A percentile compares a stretch with the other conserved stretches of the same genome.
phyloP scores from a whole-genome alignment of 2,329 filamentous ascomycete genomes.

The Dactylellina parvicollis region DNA sequence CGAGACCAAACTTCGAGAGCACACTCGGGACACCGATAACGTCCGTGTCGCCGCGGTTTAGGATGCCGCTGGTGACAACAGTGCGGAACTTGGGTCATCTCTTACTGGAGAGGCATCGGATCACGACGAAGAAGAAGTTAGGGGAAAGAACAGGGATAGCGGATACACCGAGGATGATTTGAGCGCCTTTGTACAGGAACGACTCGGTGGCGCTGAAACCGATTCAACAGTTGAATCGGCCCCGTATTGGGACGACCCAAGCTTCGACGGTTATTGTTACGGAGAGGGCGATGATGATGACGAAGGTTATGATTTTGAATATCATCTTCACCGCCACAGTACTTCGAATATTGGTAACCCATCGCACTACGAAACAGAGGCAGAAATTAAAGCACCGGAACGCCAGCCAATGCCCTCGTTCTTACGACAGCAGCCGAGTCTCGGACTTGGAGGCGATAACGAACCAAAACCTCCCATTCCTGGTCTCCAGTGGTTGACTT shows the following conservation, averaged over 20 bases:
- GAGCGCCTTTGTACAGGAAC: not conserved
- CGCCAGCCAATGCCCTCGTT: not conserved
- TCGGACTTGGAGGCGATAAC: not conserved
- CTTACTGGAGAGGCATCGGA: not conserved
- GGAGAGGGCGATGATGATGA: not conserved
- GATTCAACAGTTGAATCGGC: not conserved
- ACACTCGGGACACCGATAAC: conserved; percentile 19
- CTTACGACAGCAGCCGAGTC: not conserved
- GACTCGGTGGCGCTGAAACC: not conserved
- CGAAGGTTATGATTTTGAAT: no score
- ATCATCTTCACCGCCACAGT: no score
- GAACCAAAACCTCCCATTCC: not conserved
- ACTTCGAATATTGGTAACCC: no score
- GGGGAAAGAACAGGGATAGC: not conserved
- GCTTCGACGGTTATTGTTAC: conserved; percentile 18
- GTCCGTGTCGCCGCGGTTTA: conserved; percentile 36
- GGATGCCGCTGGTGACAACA: conserved; percentile 13
- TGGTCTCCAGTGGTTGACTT: conserved; percentile 1
- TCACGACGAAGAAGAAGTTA: not conserved
- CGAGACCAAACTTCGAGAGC: conserved; percentile 32
- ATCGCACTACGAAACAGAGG: not conserved
- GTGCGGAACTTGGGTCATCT: not conserved
- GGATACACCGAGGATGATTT: not conserved
- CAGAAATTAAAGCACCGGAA: not conserved
- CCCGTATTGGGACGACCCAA: conserved; percentile 15